Evolutionary conservation across 2,329 filamentous ascomycete species (phyloP), one percentile per base, ranked within the genome.

Genomic region (Hymenoscyphus fructigenus): DNA sequence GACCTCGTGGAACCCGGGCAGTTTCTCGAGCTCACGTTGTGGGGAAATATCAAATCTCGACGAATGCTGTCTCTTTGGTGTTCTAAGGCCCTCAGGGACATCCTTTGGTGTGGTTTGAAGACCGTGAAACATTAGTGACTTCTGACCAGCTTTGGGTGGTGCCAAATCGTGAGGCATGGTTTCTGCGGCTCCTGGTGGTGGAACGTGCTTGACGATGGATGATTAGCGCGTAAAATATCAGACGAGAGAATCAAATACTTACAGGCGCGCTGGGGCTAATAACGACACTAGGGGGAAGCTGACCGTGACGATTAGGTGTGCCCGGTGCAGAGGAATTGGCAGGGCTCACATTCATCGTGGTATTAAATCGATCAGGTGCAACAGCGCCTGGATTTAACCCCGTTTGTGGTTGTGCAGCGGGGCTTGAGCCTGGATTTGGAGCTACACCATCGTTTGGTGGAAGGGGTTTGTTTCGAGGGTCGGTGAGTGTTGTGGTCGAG

Each of bases 101-200:
- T 99, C 95, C 78, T 97, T 97, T 60, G 96, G 96, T 1, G 93
- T 96, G 66, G 94, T 90, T 76, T 97, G 93, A 67, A 97, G 85
- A 67, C 92, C 87, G 77, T 96, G 92, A 78, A 93, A 96, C 73
- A 96, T 87, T 72, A 92, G 81, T 23, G 92, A 95, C 82, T 98
- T 98, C 75, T 91, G 87, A 62, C 92, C 92, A 55, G 91, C 89
- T 79, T 97, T 96, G 20, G 95, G 95, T 62, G 95, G 95, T 34
- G 93, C 92, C 65, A 99, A 88, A 76, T 99, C 95, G 75, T 96
- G 92, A 61, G 95, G 95, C 94, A 99, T 98, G 5, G 94, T 97
- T 81, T 99, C 95, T 69, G 93, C 91, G 65, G 93, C 90, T 71
- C 95, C 95, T 58, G 95, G 95, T 67, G 93, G 93, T 60, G 95